Percentiles rank a stretch among this genome's conserved stretches.
phyloP scores from a whole-genome alignment of 2,329 filamentous ascomycete species.

The Cephalotrichum gorgonifer region DNA sequence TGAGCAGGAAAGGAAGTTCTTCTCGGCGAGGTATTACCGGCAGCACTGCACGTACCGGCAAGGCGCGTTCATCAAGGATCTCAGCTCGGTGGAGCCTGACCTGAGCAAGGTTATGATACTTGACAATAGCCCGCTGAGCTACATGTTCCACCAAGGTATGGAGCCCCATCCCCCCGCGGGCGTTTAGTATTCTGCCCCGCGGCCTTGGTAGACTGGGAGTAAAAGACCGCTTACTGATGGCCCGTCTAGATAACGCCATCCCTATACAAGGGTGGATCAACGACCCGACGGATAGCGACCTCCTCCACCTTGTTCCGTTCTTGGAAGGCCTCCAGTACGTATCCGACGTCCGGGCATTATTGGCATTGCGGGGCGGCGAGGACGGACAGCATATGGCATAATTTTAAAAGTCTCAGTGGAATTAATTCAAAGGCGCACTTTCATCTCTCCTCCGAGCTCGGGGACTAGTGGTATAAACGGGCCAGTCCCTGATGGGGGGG shows the following conservation, averaged over 20 bases:
- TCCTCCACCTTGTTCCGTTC: constrained; percentile 84
- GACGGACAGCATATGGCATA: constrained; percentile 50
- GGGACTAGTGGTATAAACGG: neutral
- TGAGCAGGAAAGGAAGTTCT: constrained; percentile 93
- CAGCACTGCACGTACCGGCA: constrained; percentile 96
- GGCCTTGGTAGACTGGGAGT: neutral
- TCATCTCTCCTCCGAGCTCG: neutral
- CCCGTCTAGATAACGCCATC: constrained; percentile 78
- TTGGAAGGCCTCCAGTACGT: constrained; percentile 94
- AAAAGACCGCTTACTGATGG: neutral
- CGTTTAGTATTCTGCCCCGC: neutral
- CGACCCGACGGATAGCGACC: constrained; percentile 91
- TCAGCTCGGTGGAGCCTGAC: constrained; percentile 92
- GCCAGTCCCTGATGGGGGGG: neutral
- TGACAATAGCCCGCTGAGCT: constrained; percentile 96
- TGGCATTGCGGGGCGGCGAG: constrained; percentile 83
- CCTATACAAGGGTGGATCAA: constrained; percentile 99
- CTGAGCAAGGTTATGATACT: constrained; percentile 97
- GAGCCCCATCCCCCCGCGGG: no score
- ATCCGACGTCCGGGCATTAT: constrained; percentile 83
- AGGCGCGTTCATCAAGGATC: constrained; percentile 95
- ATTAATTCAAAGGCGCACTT: neutral
- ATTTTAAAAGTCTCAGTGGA: constrained; percentile 3
- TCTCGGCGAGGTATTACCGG: constrained; percentile 84
- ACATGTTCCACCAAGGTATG: constrained; percentile 95